These are phyloP conservation scores for Ceratocystis diversiconidia DNA, from an alignment of 2,329 filamentous ascomycete species.

Conservation along the genomic window DNA sequence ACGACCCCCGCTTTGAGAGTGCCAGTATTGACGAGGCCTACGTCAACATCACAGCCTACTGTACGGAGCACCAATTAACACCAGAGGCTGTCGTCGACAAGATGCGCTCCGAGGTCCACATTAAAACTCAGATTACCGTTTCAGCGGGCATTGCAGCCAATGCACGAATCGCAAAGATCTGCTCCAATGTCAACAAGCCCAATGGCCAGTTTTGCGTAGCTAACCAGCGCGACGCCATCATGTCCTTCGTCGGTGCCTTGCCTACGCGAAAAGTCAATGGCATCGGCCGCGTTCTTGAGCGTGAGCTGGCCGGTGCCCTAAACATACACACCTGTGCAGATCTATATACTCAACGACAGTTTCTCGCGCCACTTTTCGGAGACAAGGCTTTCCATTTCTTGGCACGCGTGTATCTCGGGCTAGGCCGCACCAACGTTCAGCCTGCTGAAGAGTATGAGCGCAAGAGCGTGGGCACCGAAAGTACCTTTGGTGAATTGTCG, in stretches of 20 bases:
- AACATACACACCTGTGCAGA: conserved; percentile 82
- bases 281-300: conserved; percentile 83
- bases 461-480: conserved; percentile 88
- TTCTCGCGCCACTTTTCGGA: conserved; percentile 66
- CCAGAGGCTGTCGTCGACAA: conserved; percentile 63
- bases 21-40: conserved; percentile 95
- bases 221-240: conserved; percentile 57
- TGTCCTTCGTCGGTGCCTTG: conserved; percentile 72
- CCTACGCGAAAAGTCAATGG: conserved; percentile 88
- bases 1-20: conserved; percentile 82
- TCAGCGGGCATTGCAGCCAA: conserved; percentile 93
- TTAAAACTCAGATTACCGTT: conserved; percentile 69
- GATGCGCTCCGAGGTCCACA: conserved; percentile 61
- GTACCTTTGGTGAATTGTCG: conserved; percentile 71
- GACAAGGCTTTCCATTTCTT: conserved; percentile 85
- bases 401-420: conserved; percentile 67
- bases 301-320: conserved; percentile 69
- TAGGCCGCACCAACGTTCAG: conserved; percentile 72
- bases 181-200: conserved; percentile 89
- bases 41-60: conserved; percentile 84
- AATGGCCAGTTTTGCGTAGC: conserved; percentile 77
- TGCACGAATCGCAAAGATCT: conserved; percentile 85
- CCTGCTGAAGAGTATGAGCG: conserved; percentile 81
- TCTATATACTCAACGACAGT: conserved; percentile 62
- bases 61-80: conserved; percentile 48